Conservation (phyloP, 2,329 filamentous ascomycete genomes). For the Arthrobotrys sphaeroides region DNA sequence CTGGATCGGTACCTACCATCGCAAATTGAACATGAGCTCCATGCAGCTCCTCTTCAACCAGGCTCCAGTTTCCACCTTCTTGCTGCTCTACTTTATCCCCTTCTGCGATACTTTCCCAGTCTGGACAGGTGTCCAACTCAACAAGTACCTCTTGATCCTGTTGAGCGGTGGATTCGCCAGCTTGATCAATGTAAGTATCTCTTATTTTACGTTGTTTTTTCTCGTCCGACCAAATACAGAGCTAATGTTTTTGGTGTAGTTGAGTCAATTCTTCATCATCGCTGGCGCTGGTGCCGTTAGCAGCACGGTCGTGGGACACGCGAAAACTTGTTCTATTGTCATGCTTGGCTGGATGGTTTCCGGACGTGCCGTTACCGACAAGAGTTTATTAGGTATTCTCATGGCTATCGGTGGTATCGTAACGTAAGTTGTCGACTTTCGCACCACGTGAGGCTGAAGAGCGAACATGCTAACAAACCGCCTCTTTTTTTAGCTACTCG, state of each 20-base stretch:
- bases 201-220: neutral
- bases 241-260: constrained; percentile 55
- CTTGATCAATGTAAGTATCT: constrained; percentile 68
- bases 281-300: constrained; percentile 70
- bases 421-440: constrained; percentile 61
- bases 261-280: constrained; percentile 69
- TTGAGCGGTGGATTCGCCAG: constrained; percentile 72
- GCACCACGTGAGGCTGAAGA: neutral
- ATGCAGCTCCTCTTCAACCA: constrained; percentile 77
- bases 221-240: constrained; percentile 32
- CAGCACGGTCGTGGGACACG: constrained; percentile 73
- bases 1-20: constrained; percentile 74
- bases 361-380: constrained; percentile 68
- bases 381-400: constrained; percentile 65
- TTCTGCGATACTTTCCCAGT: constrained; percentile 72
- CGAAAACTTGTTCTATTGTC: constrained; percentile 74
- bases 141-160: constrained; percentile 68
- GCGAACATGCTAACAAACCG: neutral
- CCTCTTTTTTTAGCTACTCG: constrained; percentile 24
- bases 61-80: constrained; percentile 70
- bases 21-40: constrained; percentile 72
- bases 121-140: constrained; percentile 66
- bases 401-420: constrained; percentile 70
- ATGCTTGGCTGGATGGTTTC: constrained; percentile 70
- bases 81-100: constrained; percentile 73